A percentile compares a stretch with the other conserved stretches of the same genome.
Evolutionary conservation across 768 basidiomycete genomes (phyloP).

Genomic region (Lentinula lateritia): DNA sequence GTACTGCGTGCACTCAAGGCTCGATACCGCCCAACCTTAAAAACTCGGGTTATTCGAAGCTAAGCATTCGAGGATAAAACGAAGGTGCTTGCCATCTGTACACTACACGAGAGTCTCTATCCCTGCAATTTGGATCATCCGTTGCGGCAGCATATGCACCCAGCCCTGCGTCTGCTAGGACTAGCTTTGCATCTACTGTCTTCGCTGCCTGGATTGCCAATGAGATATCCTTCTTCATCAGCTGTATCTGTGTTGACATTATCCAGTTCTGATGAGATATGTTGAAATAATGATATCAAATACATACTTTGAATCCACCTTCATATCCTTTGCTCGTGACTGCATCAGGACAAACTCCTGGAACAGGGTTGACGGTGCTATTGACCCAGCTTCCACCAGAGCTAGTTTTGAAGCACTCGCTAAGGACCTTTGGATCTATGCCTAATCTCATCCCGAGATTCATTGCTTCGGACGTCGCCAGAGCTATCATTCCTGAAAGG

Average conservation of each 20-base stretch:
- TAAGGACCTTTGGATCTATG: conserved; percentile 31
- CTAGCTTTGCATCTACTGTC: conserved; percentile 30
- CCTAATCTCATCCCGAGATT: conserved; percentile 40
- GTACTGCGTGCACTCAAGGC: conserved; percentile 11
- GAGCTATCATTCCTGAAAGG: conserved; percentile 33
- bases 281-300: not conserved
- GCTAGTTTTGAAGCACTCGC: conserved; percentile 32
- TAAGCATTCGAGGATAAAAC: not conserved
- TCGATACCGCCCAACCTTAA: conserved; percentile 29
- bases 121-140: conserved; percentile 31
- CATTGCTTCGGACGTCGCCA: conserved; percentile 39
- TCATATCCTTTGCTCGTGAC: conserved; percentile 36
- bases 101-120: conserved; percentile 33
- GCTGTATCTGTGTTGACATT: conserved; percentile 23
- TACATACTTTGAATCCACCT: conserved; percentile 35
- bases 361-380: conserved; percentile 36
- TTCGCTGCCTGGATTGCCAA: conserved; percentile 33
- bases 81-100: conserved; percentile 30
- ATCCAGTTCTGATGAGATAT: not conserved
- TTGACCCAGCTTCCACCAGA: conserved; percentile 38
- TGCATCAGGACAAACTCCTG: conserved; percentile 37
- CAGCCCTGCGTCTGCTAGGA: conserved; percentile 32
- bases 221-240: conserved; percentile 41
- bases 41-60: not conserved
- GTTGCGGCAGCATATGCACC: conserved; percentile 32